phyloP scores from a whole-genome alignment of 2,329 filamentous ascomycete species.

The Penicillium sp. region DNA sequence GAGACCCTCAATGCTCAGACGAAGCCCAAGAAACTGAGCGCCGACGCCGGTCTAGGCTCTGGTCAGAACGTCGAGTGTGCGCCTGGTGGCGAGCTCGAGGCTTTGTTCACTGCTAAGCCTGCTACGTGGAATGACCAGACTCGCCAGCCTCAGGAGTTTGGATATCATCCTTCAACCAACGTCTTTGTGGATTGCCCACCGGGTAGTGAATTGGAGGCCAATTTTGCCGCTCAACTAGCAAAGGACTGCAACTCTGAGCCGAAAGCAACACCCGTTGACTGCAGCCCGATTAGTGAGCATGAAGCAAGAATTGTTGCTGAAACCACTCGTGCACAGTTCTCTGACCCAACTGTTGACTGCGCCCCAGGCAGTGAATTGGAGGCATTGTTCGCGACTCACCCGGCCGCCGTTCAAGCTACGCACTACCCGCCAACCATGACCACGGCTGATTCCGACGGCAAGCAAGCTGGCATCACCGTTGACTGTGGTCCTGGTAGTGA shows the following conservation, averaged over 20 bases:
- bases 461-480: background rate
- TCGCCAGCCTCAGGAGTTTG: constrained; percentile 2
- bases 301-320: constrained; percentile 20
- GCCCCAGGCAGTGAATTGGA: constrained; percentile 28
- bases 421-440: background rate
- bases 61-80: background rate
- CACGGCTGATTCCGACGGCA: background rate
- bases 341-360: background rate
- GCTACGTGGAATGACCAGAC: constrained; percentile 6
- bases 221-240: constrained; percentile 10
- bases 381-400: constrained; percentile 15
- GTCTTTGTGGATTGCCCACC: constrained; percentile 20
- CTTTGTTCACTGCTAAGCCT: constrained; percentile 13
- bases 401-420: background rate
- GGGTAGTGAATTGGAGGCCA: constrained; percentile 21
- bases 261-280: constrained; percentile 4
- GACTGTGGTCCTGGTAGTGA: constrained; percentile 25
- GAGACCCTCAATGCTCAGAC: too few species aligned
- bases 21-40: too few species aligned
- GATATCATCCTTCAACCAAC: background rate
- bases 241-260: background rate
- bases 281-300: constrained; percentile 18
- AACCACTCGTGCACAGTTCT: background rate
- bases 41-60: too few species aligned
- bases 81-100: constrained; percentile 26